These are phyloP conservation scores for Phialophora macrospora DNA, from an alignment of 2,329 filamentous ascomycete species.

Conservation along the genomic window DNA sequence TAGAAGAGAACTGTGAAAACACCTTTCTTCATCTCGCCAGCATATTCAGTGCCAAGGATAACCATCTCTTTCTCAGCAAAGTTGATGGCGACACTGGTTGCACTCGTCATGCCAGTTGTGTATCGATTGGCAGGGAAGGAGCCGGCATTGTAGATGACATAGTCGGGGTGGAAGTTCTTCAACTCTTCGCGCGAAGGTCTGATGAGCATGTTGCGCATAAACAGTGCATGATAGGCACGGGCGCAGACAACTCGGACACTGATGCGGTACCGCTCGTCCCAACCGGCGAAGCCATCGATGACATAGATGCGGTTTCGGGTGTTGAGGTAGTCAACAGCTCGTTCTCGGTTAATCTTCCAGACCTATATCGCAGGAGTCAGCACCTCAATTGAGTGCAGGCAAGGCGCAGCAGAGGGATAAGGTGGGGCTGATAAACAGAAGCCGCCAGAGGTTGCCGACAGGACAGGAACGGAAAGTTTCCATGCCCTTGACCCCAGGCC, in stretches of 20 bases:
- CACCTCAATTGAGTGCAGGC: too few species aligned
- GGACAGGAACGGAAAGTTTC: slow-evolving; percentile 7
- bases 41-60: slow-evolving; percentile 98
- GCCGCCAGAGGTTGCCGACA: not conserved
- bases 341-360: slow-evolving; percentile 99
- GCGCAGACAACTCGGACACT: slow-evolving; percentile 97
- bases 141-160: slow-evolving; percentile 99
- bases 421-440: not conserved
- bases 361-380: slow-evolving; percentile 63
- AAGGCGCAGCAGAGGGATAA: not conserved
- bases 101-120: slow-evolving; percentile 98
- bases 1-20: slow-evolving; percentile 99
- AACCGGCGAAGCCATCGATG: slow-evolving; percentile 94
- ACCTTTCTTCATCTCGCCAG: slow-evolving; percentile 97
- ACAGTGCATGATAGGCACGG: slow-evolving; percentile 97
- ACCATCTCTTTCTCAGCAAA: slow-evolving; percentile 99
- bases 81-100: slow-evolving; percentile 97
- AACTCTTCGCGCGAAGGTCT: slow-evolving; percentile 88
- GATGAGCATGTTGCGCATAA: slow-evolving; percentile 99
- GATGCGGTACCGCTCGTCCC: slow-evolving; percentile 98
- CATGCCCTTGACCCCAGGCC: not conserved
- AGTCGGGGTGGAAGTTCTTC: slow-evolving; percentile 97
- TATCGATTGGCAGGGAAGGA: slow-evolving; percentile 98
- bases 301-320: slow-evolving; percentile 99
- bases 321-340: slow-evolving; percentile 98